A percentile compares a stretch with the other conserved stretches of the same genome.
Conservation (phyloP, 2,329 filamentous ascomycete genomes). For the Cadophora malorum region DNA sequence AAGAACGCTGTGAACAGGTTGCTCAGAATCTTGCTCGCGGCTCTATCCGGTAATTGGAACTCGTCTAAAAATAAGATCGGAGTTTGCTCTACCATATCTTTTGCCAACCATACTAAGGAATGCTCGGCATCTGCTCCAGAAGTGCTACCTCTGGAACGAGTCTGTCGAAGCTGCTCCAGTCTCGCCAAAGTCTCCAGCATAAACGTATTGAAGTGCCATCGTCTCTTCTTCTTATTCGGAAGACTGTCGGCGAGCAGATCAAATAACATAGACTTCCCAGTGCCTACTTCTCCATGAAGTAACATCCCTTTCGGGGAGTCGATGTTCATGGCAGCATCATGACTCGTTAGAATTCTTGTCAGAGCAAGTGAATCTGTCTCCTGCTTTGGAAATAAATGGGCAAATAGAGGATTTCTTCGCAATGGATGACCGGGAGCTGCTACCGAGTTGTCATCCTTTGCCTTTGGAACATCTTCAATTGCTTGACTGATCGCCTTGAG, state of each 20-base stretch:
- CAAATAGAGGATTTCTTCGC: conserved; percentile 63
- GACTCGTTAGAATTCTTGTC: conserved; percentile 70
- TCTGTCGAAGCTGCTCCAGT: conserved; percentile 66
- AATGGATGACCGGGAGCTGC: conserved; percentile 62
- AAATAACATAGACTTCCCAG: conserved; percentile 85
- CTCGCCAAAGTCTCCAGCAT: conserved; percentile 80
- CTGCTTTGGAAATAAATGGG: conserved; percentile 63
- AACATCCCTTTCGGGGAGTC: conserved; percentile 77
- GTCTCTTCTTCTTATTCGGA: conserved; percentile 73
- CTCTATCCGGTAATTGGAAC: conserved; percentile 82
- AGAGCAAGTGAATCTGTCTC: conserved; percentile 67
- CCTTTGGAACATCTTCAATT: conserved; percentile 40
- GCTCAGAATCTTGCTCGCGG: conserved; percentile 78
- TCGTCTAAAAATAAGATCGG: conserved; percentile 84
- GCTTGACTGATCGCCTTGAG: conserved; percentile 64
- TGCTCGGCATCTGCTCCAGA: conserved; percentile 56
- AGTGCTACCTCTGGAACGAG: conserved; percentile 26
- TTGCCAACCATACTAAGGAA: conserved; percentile 75
- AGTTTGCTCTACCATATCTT: conserved; percentile 75
- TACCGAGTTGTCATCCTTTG: conserved; percentile 48
- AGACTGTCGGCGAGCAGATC: conserved; percentile 81
- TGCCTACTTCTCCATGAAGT: conserved; percentile 82
- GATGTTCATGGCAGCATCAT: conserved; percentile 74
- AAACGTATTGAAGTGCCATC: conserved; percentile 87
- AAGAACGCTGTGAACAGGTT: conserved; percentile 83